Conservation (phyloP, 2,329 filamentous ascomycete species). For the Plenodomus biglobosus region DNA sequence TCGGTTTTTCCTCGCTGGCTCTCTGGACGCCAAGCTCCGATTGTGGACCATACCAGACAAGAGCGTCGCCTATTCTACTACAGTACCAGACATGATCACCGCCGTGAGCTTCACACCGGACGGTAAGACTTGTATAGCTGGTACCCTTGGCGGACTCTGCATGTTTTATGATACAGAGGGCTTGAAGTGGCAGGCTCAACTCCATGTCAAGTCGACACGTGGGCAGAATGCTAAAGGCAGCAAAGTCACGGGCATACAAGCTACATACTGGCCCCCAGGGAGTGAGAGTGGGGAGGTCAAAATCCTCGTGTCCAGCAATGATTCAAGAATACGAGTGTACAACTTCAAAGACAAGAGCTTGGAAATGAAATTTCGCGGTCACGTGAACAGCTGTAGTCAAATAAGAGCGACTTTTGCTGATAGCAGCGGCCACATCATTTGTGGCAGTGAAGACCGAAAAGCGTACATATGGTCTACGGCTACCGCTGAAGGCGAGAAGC, state of each 20-base stretch:
- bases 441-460: slow-evolving; percentile 87
- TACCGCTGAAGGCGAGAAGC: slow-evolving; percentile 62
- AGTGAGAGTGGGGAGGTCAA: slow-evolving; percentile 69
- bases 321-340: slow-evolving; percentile 88
- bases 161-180: slow-evolving; percentile 93
- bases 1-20: slow-evolving; percentile 93
- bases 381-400: slow-evolving; percentile 87
- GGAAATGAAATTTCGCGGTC: slow-evolving; percentile 87
- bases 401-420: slow-evolving; percentile 89
- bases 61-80: slow-evolving; percentile 78
- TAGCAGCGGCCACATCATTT: slow-evolving; percentile 82
- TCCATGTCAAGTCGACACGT: slow-evolving; percentile 89
- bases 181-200: slow-evolving; percentile 77
- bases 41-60: slow-evolving; percentile 98
- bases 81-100: slow-evolving; percentile 84
- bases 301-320: slow-evolving; percentile 89
- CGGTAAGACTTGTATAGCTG: slow-evolving; percentile 85
- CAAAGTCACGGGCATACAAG: slow-evolving; percentile 94
- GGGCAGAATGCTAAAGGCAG: slow-evolving; percentile 94
- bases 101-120: slow-evolving; percentile 93
- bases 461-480: slow-evolving; percentile 87
- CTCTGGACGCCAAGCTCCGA: slow-evolving; percentile 81
- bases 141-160: slow-evolving; percentile 80
- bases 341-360: slow-evolving; percentile 81
- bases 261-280: slow-evolving; percentile 62